Conservation (phyloP, 257 asterid species). For the Salvia rosmarinus region DNA sequence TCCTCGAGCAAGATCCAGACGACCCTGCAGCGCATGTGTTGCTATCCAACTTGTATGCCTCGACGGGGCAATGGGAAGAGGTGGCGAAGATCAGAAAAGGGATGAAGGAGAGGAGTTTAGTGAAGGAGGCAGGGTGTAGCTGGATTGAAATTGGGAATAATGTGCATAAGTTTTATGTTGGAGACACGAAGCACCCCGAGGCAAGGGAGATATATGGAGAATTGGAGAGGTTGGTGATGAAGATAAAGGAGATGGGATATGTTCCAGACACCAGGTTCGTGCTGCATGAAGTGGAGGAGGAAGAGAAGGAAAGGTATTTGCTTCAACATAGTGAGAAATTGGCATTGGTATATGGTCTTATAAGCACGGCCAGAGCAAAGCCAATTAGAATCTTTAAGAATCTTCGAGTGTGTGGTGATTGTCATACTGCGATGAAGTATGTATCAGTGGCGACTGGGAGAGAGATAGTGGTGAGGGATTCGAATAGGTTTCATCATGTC, state of each 20-base stretch:
- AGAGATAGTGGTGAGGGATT: constrained; percentile 83
- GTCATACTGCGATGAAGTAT: constrained; percentile 77
- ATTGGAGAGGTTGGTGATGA: constrained; percentile 43
- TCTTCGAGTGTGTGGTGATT: constrained; percentile 90
- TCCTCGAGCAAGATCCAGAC: constrained; percentile 64
- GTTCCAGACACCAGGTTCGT: constrained; percentile 71
- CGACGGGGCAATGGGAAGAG: constrained; percentile 69
- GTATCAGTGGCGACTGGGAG: constrained; percentile 68
- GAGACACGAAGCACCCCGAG: constrained; percentile 75
- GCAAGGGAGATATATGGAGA: constrained; percentile 68
- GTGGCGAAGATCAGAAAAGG: constrained; percentile 60
- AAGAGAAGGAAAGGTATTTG: constrained; percentile 67
- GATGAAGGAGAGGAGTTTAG: constrained; percentile 72
- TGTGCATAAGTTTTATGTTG: constrained; percentile 87
- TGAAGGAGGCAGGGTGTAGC: constrained; percentile 93
- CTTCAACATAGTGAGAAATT: constrained; percentile 90
- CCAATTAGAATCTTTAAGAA: constrained; percentile 78
- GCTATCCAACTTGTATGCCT: constrained; percentile 78
- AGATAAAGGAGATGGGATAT: constrained; percentile 74
- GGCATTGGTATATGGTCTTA: constrained; percentile 84
- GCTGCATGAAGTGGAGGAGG: constrained; percentile 89
- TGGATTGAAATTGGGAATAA: constrained; percentile 80
- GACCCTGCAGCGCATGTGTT: constrained; percentile 82
- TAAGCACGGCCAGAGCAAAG: constrained; percentile 58
- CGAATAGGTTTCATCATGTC: constrained; percentile 88